phyloP scores from a whole-genome alignment of 2,329 filamentous ascomycete genomes.

The Pseudogymnoascus sp. region DNA sequence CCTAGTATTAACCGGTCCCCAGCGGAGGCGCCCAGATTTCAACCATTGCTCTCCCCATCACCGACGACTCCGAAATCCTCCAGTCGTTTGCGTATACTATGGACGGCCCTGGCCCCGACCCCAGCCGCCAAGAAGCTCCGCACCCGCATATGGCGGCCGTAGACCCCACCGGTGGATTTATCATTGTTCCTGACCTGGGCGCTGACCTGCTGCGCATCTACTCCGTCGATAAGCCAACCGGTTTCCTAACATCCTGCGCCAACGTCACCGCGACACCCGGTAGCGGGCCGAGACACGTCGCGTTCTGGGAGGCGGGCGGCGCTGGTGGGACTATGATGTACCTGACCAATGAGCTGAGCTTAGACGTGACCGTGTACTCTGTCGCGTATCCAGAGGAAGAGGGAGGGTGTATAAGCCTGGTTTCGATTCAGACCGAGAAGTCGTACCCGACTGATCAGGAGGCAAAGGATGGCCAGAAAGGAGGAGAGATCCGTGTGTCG shows the following conservation, averaged over 20 bases:
- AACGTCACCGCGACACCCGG: slow-evolving; percentile 32
- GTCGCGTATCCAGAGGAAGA: slow-evolving; percentile 28
- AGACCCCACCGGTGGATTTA: slow-evolving; percentile 42
- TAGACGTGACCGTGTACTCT: slow-evolving; percentile 32
- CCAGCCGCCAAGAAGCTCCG: slow-evolving; percentile 35
- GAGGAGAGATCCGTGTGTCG: slow-evolving; percentile 44
- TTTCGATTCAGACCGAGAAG: slow-evolving; percentile 37
- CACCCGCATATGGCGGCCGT: slow-evolving; percentile 45
- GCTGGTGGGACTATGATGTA: slow-evolving; percentile 31
- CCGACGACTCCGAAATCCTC: slow-evolving; percentile 17
- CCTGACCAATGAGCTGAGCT: slow-evolving; percentile 40
- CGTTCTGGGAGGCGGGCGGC: slow-evolving; percentile 33
- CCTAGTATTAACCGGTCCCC: slow-evolving; percentile 9
- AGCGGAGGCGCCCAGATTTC: slow-evolving; percentile 19
- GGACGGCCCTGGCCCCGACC: slow-evolving; percentile 29
- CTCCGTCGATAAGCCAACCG: slow-evolving; percentile 33
- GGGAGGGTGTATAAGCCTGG: slow-evolving; percentile 38
- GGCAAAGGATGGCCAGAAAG: slow-evolving; percentile 40
- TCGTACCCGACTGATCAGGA: slow-evolving; percentile 38
- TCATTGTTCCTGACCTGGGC: slow-evolving; percentile 46
- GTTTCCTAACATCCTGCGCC: slow-evolving; percentile 32
- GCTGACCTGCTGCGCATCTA: slow-evolving; percentile 43
- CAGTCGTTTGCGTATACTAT: slow-evolving; percentile 37
- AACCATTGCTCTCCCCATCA: slow-evolving; percentile 20
- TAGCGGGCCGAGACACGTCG: slow-evolving; percentile 45